These are phyloP conservation scores for Aquilaria agallochum DNA, from an alignment of 441 rosid species.

Conservation along the genomic window DNA sequence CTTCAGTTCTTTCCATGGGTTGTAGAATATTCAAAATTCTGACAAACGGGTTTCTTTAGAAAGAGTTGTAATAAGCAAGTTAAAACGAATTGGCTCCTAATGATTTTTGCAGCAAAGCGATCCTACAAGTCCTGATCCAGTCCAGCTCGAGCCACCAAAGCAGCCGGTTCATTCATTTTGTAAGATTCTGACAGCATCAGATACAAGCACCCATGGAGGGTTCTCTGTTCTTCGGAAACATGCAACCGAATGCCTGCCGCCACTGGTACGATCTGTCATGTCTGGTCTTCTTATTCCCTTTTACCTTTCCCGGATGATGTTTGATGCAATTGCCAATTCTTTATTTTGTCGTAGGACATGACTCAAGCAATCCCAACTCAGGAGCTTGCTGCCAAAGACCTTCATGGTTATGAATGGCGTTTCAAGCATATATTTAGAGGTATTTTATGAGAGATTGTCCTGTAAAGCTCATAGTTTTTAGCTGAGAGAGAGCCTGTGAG, in stretches of 20 bases:
- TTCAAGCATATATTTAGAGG: constrained; percentile 98
- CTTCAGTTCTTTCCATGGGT: not conserved
- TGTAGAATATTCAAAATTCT: not conserved
- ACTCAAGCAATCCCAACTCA: constrained; percentile 81
- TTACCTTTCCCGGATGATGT: not conserved
- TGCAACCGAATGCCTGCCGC: constrained; percentile 87
- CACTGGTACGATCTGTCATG: constrained; percentile 42
- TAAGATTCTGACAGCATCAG: constrained; percentile 91
- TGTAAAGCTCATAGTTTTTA: no score
- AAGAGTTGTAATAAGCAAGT: not conserved
- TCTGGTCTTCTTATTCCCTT: not conserved
- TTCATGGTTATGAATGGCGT: constrained; percentile 86
- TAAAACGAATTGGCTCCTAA: not conserved
- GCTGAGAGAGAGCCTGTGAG: no score
- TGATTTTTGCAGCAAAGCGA: constrained; percentile 50
- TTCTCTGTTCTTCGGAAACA: constrained; percentile 94
- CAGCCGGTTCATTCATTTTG: constrained; percentile 63
- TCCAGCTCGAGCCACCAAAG: constrained; percentile 42
- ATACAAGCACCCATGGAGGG: constrained; percentile 98
- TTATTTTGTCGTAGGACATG: constrained; percentile 62
- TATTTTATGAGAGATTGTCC: constrained; percentile 15
- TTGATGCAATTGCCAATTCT: constrained; percentile 1
- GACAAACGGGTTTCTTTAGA: not conserved
- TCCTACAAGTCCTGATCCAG: constrained; percentile 53
- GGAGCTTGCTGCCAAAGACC: constrained; percentile 79